A percentile compares a stretch with the other conserved stretches of the same genome.
These are phyloP conservation scores for Kwoniella mangroviensis DNA, from an alignment of 768 basidiomycete genomes.

Conservation along the genomic window DNA sequence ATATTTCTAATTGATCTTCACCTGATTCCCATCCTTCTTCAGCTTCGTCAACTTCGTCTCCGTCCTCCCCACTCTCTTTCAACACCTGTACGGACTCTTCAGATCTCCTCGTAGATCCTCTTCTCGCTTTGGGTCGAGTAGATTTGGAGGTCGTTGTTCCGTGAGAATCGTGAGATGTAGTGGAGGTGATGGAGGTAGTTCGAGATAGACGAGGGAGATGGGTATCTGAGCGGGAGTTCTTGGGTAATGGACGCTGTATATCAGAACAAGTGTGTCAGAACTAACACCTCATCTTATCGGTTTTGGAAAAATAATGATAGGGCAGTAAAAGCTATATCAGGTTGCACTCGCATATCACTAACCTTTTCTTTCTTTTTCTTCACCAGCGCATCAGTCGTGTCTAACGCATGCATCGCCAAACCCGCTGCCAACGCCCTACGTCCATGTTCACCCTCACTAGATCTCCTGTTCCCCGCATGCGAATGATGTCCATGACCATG, in stretches of 20 bases:
- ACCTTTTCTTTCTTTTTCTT: conserved; percentile 41
- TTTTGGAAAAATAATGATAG: no score
- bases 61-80: conserved; percentile 24
- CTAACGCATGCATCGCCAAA: conserved; percentile 43
- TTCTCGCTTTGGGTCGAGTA: conserved; percentile 18
- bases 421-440: conserved; percentile 43
- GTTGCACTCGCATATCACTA: background rate
- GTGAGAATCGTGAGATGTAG: conserved; percentile 31
- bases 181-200: conserved; percentile 37
- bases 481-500: conserved; percentile 16
- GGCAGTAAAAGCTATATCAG: background rate
- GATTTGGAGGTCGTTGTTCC: conserved; percentile 4
- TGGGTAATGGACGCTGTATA: conserved; percentile 39
- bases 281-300: no score
- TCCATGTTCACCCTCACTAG: conserved; percentile 39
- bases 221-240: conserved; percentile 45
- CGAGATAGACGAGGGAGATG: conserved; percentile 45
- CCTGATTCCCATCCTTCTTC: conserved; percentile 50
- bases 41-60: conserved; percentile 22
- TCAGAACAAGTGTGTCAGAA: conserved; percentile 3
- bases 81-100: conserved; percentile 34
- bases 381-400: conserved; percentile 22
- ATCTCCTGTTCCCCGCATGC: conserved; percentile 26
- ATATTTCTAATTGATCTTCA: conserved; percentile 25
- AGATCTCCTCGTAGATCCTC: conserved; percentile 19